Evolutionary conservation across 2,329 filamentous ascomycete species (phyloP).

Genomic region (Cordyceps cicadae): DNA sequence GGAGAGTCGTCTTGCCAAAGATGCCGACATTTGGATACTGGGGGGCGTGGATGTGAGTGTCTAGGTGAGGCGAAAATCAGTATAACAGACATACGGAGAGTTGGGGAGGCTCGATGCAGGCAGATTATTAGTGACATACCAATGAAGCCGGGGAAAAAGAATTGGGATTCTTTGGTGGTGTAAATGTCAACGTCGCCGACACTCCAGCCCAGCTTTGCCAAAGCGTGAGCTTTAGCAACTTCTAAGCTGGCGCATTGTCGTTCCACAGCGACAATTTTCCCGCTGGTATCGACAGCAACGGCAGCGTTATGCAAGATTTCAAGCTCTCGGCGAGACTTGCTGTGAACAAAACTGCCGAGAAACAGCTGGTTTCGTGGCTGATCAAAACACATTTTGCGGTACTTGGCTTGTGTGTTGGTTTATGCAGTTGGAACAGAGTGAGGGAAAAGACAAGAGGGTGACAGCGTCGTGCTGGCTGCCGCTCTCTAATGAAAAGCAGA

Average conservation of each 20-base stretch:
- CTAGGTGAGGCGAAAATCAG: conserved; percentile 33
- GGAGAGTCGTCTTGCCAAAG: conserved; percentile 84
- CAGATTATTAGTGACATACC: conserved; percentile 35
- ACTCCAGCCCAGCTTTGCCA: conserved; percentile 39
- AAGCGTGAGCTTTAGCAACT: conserved; percentile 24
- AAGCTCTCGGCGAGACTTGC: conserved; percentile 38
- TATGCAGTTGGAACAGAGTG: too few species aligned
- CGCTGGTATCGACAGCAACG: conserved; percentile 40
- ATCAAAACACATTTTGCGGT: conserved; percentile 6
- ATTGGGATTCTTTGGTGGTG: conserved; percentile 42
- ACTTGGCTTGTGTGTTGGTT: not conserved
- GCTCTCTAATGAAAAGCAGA: too few species aligned
- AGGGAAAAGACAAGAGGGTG: not conserved
- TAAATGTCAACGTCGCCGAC: conserved; percentile 30
- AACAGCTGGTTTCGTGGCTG: conserved; percentile 36
- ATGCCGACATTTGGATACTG: conserved; percentile 93
- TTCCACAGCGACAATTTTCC: conserved; percentile 44
- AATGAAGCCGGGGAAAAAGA: conserved; percentile 80
- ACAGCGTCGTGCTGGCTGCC: not conserved
- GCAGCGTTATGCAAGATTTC: conserved; percentile 43
- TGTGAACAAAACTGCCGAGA: conserved; percentile 48
- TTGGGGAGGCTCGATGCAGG: too few species aligned
- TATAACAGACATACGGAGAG: too few species aligned
- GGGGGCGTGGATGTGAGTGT: conserved; percentile 90
- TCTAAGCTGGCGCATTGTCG: conserved; percentile 24